These are phyloP conservation scores for Ophiocordyceps camponoti-floridani DNA, from an alignment of 2,329 filamentous ascomycete genomes.

Conservation along the genomic window DNA sequence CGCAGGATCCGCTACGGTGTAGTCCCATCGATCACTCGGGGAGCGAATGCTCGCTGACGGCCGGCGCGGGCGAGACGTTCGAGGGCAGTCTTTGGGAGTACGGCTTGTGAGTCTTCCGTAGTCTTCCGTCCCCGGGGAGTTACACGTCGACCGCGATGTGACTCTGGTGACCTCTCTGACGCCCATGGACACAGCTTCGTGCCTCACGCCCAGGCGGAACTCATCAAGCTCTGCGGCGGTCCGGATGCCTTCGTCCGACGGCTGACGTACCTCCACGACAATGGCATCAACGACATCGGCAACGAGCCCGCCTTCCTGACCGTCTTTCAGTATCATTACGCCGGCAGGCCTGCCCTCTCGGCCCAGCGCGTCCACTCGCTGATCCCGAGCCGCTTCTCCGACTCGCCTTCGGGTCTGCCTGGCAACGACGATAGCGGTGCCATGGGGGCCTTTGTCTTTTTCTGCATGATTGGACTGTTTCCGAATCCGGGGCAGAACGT, in stretches of 20 bases:
- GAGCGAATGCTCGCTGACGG: conserved; percentile 41
- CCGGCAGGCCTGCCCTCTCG: conserved; percentile 39
- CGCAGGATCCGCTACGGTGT: conserved; percentile 50
- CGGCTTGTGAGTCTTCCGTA: conserved; percentile 47
- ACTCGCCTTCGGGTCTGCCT: conserved; percentile 39
- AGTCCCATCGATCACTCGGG: conserved; percentile 28
- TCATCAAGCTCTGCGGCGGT: conserved; percentile 44
- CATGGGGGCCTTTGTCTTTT: conserved; percentile 49
- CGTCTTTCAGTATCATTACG: conserved; percentile 54
- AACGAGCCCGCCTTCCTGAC: conserved; percentile 43
- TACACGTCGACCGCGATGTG: too few species aligned
- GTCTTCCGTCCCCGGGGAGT: too few species aligned
- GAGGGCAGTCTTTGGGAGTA: conserved; percentile 60
- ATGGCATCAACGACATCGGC: conserved; percentile 46
- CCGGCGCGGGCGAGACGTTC: conserved; percentile 49
- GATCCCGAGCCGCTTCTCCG: conserved; percentile 45
- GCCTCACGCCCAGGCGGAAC: conserved; percentile 30
- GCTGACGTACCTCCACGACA: conserved; percentile 46
- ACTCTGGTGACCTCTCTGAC: too few species aligned
- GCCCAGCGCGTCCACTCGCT: conserved; percentile 41
- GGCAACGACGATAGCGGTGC: conserved; percentile 56
- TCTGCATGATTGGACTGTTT: conserved; percentile 54
- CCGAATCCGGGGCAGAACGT: conserved; percentile 52
- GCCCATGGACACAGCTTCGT: conserved; percentile 21
- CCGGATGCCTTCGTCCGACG: conserved; percentile 35